Evolutionary conservation across 257 asterid genomes (phyloP).

Genomic region (Przewalskia tangutica): DNA sequence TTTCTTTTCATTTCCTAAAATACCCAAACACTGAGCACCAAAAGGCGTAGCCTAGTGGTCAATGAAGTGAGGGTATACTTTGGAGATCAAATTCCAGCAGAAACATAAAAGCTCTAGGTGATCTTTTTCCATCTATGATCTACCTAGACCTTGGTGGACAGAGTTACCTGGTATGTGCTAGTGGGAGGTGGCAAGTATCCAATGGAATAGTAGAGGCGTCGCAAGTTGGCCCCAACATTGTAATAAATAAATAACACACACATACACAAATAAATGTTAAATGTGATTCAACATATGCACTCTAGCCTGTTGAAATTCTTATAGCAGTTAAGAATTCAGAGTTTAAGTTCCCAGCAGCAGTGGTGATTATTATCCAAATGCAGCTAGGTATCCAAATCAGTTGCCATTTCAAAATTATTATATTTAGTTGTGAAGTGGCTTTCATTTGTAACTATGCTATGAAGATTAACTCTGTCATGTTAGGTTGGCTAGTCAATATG

Average conservation of each 20-base stretch:
- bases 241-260: no score
- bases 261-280: background rate
- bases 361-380: background rate
- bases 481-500: background rate
- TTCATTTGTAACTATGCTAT: background rate
- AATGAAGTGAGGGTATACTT: no score
- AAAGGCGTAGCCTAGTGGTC: no score
- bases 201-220: no score
- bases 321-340: background rate
- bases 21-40: no score
- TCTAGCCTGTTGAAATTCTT: background rate
- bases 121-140: no score
- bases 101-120: no score
- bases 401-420: background rate
- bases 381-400: background rate
- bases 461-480: background rate
- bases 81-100: no score
- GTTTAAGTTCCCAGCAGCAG: background rate
- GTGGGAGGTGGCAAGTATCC: no score
- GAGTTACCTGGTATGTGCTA: no score
- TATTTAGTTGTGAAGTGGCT: background rate
- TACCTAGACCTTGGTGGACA: no score
- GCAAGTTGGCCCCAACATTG: no score
- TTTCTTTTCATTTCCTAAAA: background rate
- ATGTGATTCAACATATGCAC: background rate